phyloP scores from a whole-genome alignment of 1,139 yeast genomes.

The Candida pseudocylindracea region DNA sequence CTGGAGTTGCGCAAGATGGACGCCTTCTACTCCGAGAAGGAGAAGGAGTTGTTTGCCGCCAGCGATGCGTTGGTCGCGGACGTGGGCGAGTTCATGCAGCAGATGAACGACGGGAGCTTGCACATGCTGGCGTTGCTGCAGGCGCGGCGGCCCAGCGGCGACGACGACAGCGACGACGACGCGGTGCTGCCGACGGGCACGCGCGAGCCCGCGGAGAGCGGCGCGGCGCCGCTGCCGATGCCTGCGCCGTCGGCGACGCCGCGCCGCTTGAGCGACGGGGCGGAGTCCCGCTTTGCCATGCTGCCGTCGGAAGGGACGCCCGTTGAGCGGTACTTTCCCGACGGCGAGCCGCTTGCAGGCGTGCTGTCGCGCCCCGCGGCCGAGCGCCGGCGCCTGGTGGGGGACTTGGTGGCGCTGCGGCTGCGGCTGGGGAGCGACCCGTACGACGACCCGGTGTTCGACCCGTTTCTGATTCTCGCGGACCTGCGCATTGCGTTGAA shows the following conservation, averaged over 20 bases:
- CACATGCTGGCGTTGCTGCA: too few species aligned
- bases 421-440: too few species aligned
- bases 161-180: neutral
- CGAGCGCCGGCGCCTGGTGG: too few species aligned
- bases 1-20: conserved; percentile 38
- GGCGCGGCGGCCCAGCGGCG: neutral
- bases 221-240: neutral
- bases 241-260: conserved; percentile 1
- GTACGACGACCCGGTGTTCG: too few species aligned
- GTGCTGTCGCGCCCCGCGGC: too few species aligned
- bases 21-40: conserved; percentile 30
- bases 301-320: too few species aligned
- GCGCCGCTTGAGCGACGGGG: conserved; percentile 14
- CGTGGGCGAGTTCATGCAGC: conserved; percentile 11
- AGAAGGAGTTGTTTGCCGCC: conserved; percentile 20
- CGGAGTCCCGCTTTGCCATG: too few species aligned
- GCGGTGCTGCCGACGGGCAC: neutral
- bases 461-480: neutral
- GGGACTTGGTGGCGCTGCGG: too few species aligned
- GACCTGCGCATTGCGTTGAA: conserved; percentile 23
- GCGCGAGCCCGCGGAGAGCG: neutral
- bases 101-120: too few species aligned
- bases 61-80: conserved; percentile 31
- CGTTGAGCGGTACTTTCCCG: too few species aligned
- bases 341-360: too few species aligned